These are phyloP conservation scores for Comarum palustre DNA, from an alignment of 306 rosid genomes.

Conservation along the genomic window DNA sequence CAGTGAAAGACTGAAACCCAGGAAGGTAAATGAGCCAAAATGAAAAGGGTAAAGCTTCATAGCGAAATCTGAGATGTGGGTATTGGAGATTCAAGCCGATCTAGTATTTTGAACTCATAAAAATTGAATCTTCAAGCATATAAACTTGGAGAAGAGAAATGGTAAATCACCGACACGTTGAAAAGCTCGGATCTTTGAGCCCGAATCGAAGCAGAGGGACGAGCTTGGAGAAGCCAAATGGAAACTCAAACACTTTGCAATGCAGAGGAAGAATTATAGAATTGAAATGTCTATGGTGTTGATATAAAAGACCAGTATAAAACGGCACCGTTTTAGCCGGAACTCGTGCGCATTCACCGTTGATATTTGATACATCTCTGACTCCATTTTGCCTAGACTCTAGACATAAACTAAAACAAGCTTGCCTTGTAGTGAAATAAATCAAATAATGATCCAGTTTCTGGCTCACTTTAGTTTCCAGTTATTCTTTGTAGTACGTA, in stretches of 20 bases:
- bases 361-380: too few relatives aligned
- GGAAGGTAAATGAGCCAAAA: conserved; percentile 9
- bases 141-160: conserved; percentile 2
- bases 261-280: not conserved
- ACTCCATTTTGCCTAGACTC: too few relatives aligned
- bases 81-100: conserved; percentile 21
- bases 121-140: conserved; percentile 17
- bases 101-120: not conserved
- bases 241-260: not conserved
- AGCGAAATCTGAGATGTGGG: conserved; percentile 21
- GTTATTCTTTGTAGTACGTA: too few relatives aligned
- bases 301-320: not conserved
- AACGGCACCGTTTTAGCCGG: too few relatives aligned
- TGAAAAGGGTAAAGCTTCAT: not conserved
- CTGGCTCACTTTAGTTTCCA: too few relatives aligned
- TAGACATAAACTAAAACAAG: too few relatives aligned
- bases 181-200: conserved; percentile 30
- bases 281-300: conserved; percentile 18
- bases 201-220: conserved; percentile 3
- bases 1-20: not conserved
- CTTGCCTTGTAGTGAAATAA: too few relatives aligned
- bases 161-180: conserved; percentile 42
- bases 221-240: not conserved
- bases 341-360: too few relatives aligned
- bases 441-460: too few relatives aligned